A percentile compares a stretch with the other conserved stretches of the same genome.
Evolutionary conservation across 495 filamentous ascomycete genomes (phyloP).

Genomic region (Pyronema domesticum): DNA sequence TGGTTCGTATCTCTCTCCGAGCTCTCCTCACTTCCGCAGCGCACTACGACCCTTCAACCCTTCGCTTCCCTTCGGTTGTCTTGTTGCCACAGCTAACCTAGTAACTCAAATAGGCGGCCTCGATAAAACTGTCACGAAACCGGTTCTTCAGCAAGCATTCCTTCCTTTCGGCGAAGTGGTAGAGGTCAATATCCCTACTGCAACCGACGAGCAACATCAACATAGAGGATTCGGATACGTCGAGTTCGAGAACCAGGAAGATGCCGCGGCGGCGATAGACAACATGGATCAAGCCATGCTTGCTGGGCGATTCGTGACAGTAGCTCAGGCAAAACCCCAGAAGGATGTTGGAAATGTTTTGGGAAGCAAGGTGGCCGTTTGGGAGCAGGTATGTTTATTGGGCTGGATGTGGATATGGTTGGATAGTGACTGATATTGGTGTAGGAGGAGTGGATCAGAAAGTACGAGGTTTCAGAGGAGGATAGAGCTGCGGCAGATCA

Average conservation of each 20-base stretch:
- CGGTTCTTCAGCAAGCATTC: slow-evolving; percentile 73
- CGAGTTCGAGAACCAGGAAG: slow-evolving; percentile 70
- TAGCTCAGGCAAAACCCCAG: slow-evolving; percentile 77
- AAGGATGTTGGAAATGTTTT: slow-evolving; percentile 75
- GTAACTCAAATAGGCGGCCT: slow-evolving; percentile 37
- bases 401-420: background rate
- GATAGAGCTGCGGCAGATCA: slow-evolving; percentile 49
- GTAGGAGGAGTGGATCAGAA: slow-evolving; percentile 83
- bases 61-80: background rate
- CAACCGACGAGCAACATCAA: slow-evolving; percentile 49
- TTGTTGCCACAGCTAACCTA: slow-evolving; percentile 1
- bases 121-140: slow-evolving; percentile 53
- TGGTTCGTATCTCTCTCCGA: slow-evolving; percentile 27
- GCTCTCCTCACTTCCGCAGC: background rate
- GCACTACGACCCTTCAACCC: background rate
- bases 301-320: slow-evolving; percentile 83
- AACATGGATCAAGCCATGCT: slow-evolving; percentile 98
- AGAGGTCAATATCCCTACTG: slow-evolving; percentile 73
- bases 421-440: background rate
- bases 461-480: slow-evolving; percentile 79
- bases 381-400: slow-evolving; percentile 64
- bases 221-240: slow-evolving; percentile 95
- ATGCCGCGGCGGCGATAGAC: slow-evolving; percentile 90
- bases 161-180: slow-evolving; percentile 89
- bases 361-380: slow-evolving; percentile 87